Evolutionary conservation across 2,329 filamentous ascomycete species (phyloP).

Genomic region (Pseudogymnoascus verrucosus): DNA sequence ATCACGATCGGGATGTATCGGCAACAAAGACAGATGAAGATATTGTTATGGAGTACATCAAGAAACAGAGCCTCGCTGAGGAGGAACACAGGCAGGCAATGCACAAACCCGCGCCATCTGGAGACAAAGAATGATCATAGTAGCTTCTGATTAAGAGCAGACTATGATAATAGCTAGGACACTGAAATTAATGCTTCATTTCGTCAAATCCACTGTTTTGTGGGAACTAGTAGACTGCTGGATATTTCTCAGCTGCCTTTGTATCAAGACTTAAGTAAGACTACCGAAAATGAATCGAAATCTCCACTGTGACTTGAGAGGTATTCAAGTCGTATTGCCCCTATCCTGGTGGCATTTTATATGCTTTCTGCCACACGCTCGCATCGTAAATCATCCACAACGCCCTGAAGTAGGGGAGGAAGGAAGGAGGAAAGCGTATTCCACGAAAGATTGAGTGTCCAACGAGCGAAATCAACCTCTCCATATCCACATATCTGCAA

Average conservation of each 20-base stretch:
- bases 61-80: conserved; percentile 67
- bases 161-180: not conserved
- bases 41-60: conserved; percentile 67
- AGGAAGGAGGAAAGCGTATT: not conserved
- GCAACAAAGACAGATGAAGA: conserved; percentile 55
- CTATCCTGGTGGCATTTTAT: not conserved
- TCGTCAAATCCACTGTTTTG: not conserved
- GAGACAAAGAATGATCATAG: not conserved
- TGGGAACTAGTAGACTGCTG: not conserved
- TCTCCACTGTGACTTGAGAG: not conserved
- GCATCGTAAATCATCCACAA: not conserved
- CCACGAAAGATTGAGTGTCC: not conserved
- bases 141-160: not conserved
- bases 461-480: not conserved
- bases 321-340: not conserved
- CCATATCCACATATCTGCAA: not conserved
- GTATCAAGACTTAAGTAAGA: not conserved
- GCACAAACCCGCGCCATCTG: not conserved
- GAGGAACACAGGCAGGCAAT: conserved; percentile 38
- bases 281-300: not conserved
- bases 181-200: not conserved
- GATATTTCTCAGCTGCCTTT: not conserved
- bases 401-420: not conserved
- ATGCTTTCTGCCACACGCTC: not conserved
- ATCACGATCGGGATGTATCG: conserved; percentile 26